These are phyloP conservation scores for Capsicum rhomboideum DNA, from an alignment of 257 asterid species.

Conservation along the genomic window DNA sequence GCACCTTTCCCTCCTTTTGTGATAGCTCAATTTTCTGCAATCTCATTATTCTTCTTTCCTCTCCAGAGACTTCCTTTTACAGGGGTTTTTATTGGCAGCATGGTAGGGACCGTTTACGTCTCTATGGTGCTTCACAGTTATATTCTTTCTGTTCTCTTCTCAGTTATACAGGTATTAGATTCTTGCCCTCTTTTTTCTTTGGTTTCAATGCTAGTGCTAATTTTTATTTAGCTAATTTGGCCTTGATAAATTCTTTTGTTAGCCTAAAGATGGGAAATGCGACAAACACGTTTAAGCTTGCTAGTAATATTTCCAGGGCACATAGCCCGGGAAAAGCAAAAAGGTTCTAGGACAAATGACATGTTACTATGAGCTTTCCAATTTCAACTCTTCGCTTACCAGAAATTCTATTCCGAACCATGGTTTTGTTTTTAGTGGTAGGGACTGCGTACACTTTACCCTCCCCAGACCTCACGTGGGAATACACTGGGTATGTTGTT, in stretches of 20 bases:
- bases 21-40: not conserved
- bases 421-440: no score
- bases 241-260: not conserved
- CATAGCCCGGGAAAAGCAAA: not conserved
- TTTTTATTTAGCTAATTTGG: not conserved
- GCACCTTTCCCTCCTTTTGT: not conserved
- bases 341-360: not conserved
- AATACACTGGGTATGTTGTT: no score
- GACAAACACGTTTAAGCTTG: not conserved
- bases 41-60: not conserved
- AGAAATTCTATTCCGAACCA: not conserved
- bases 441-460: no score
- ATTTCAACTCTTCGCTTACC: not conserved
- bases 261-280: not conserved
- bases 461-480: no score
- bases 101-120: slow-evolving; percentile 66
- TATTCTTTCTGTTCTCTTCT: slow-evolving; percentile 69
- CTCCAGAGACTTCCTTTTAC: slow-evolving; percentile 79
- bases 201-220: not conserved
- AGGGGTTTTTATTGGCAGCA: slow-evolving; percentile 60
- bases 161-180: slow-evolving; percentile 56
- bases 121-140: slow-evolving; percentile 90
- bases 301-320: not conserved
- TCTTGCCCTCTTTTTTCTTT: not conserved
- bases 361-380: not conserved